Conservation (phyloP, 345 rosid species). For the Cardiospermum halicacabum region DNA sequence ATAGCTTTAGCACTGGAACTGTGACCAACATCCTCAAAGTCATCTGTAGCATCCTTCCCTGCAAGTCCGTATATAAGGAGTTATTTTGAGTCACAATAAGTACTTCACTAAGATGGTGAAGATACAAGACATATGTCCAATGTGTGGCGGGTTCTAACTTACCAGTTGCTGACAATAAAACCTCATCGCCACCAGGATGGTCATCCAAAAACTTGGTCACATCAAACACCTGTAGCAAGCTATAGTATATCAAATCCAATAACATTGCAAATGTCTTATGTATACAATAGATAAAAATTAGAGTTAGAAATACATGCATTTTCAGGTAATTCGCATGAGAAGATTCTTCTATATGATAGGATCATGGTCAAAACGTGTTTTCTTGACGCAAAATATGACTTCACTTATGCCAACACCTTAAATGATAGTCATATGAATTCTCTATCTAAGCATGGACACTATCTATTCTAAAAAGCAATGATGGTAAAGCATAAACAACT, state of each 20-base stretch:
- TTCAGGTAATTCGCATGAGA: not conserved
- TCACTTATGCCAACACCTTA: not conserved
- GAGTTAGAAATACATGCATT: not conserved
- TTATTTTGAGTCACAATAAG: not conserved
- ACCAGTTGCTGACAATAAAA: conserved; percentile 65
- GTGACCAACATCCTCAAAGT: conserved; percentile 94
- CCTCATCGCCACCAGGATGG: conserved; percentile 85
- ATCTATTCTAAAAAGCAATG: too few relatives aligned
- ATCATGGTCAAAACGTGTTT: too few relatives aligned
- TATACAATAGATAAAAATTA: not conserved
- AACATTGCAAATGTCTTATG: not conserved
- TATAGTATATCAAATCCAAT: not conserved
- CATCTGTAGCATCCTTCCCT: conserved; percentile 96
- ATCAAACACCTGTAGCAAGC: conserved; percentile 48
- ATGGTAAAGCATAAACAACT: not conserved
- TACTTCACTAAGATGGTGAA: not conserved
- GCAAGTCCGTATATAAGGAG: not conserved
- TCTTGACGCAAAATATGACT: not conserved
- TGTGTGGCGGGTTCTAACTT: not conserved
- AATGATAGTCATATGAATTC: not conserved
- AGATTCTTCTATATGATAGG: not conserved
- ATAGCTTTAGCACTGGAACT: conserved; percentile 74
- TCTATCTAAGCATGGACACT: too few relatives aligned
- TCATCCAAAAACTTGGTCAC: conserved; percentile 80
- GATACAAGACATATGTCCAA: not conserved